Evolutionary conservation across 2,329 filamentous ascomycete species (phyloP).

Genomic region (Leptographium wingfieldii): DNA sequence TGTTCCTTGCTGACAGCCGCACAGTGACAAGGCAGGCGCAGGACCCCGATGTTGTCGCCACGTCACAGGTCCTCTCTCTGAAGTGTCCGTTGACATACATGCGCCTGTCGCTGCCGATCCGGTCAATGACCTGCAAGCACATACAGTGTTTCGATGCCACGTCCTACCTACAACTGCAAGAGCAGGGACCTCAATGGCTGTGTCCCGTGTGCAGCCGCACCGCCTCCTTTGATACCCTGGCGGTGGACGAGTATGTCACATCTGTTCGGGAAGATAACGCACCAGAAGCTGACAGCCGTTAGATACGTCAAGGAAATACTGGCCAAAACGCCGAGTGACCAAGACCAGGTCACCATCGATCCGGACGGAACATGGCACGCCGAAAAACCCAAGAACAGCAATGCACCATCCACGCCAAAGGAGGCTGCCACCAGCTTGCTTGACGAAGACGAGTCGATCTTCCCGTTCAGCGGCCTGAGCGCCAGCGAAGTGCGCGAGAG

Average conservation of each 20-base stretch:
- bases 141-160: conserved; percentile 91
- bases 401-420: conserved; percentile 5
- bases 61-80: conserved; percentile 75
- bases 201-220: conserved; percentile 86
- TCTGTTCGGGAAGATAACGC: too few relatives aligned
- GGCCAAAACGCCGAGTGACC: conserved; percentile 51
- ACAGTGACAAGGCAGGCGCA: conserved; percentile 68
- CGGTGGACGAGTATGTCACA: conserved; percentile 65
- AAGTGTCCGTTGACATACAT: conserved; percentile 87
- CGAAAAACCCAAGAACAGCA: conserved; percentile 15
- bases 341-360: conserved; percentile 83
- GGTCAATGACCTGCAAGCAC: conserved; percentile 69
- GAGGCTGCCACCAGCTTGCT: conserved; percentile 12
- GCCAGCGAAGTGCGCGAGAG: not conserved
- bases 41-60: conserved; percentile 81
- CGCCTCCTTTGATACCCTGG: conserved; percentile 68
- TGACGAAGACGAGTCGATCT: conserved; percentile 33
- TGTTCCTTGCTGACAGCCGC: conserved; percentile 7
- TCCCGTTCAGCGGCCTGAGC: not conserved
- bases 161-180: conserved; percentile 85
- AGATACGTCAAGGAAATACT: conserved; percentile 86
- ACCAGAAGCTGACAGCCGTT: conserved; percentile 9
- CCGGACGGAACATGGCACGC: conserved; percentile 66
- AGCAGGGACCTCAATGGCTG: conserved; percentile 93
- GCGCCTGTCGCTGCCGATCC: conserved; percentile 66